Base-by-base conservation (phyloP, 164 flowering plant genomes). In the Vitis labrusca region DNA sequence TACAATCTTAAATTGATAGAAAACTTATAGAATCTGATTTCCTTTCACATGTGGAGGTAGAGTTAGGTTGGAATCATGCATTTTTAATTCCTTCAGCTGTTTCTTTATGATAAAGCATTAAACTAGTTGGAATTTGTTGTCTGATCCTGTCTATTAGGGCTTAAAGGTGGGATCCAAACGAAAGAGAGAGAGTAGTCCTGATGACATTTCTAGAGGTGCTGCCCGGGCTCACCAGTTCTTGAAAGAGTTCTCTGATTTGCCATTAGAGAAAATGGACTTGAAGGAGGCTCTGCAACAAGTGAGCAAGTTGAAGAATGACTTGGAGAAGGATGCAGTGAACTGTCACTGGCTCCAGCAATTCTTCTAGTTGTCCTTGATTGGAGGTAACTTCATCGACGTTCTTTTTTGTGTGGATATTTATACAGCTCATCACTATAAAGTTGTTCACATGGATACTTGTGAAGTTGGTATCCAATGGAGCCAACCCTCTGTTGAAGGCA, bases 331-430 rank as follows among this genome's bases (percentile, higher is more conserved):
- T 80, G 87, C 93, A 10, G 80, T 32, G 3, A 78, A 82, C 68
- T 78, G 75, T 67, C 59, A 17, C 12, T 95, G 99, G 99, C 97
- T 95, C 50, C 86, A 87, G 81, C 92, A 91, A 61, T 89, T 95
- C 83, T 67, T 93, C 53, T 85, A 86, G 78, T 54, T 61, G 54
- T 11, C 53, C 6, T 60, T 4, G 5, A 51, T n/a, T 29, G 16
- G 10, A 47, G 29, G 57, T 49, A 3, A 19, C 54, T 9, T 9
- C 10, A 15, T 19, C 71, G 30, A 7, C 27, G 7, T 64, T 44
- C 2, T 56, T 15, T 23, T 13, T n/a, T 3, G 15, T 72, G 59
- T 27, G 17, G 11, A 67, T 44, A 10, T 54, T 48, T 55, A 48
- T 62, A 62, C 19, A 63, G 59, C 56, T 10, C 17, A 10, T 60